Conservation (phyloP, 23 red algal genomes). For the Gracilariopsis chorda region DNA sequence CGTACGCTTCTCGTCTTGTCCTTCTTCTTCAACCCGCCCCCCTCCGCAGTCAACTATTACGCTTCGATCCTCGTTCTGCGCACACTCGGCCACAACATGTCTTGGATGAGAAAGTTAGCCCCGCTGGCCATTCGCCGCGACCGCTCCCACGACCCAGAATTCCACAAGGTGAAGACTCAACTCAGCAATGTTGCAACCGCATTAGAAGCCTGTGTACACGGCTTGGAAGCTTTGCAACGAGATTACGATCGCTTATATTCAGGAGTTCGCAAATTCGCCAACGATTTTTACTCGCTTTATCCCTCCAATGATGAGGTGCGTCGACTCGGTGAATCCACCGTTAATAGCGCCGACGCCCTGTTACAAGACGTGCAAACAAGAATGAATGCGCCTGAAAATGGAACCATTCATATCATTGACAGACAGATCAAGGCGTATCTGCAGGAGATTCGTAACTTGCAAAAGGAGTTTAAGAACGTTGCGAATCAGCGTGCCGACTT, state of each 20-base stretch:
- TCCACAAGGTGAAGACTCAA: slow-evolving; percentile 57
- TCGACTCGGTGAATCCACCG: slow-evolving; percentile 52
- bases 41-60: too few species aligned
- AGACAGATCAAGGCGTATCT: slow-evolving; percentile 60
- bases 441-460: slow-evolving; percentile 56
- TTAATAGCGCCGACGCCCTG: slow-evolving; percentile 37
- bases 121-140: slow-evolving; percentile 39
- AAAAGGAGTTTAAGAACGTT: slow-evolving; percentile 65
- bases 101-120: slow-evolving; percentile 53
- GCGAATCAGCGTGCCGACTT: not conserved
- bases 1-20: too few species aligned
- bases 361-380: slow-evolving; percentile 38
- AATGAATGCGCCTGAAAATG: not conserved
- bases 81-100: not conserved
- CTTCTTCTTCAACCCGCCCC: too few species aligned
- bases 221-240: slow-evolving; percentile 6
- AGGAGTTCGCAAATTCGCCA: slow-evolving; percentile 46
- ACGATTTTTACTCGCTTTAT: slow-evolving; percentile 65
- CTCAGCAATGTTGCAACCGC: slow-evolving; percentile 57
- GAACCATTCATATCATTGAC: slow-evolving; percentile 55
- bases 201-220: slow-evolving; percentile 37
- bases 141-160: slow-evolving; percentile 53
- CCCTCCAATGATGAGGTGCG: slow-evolving; percentile 62
- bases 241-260: slow-evolving; percentile 60
- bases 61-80: not conserved